Base-by-base conservation (phyloP, 352 stramenopile species). In the Salisapilia sapeloensis region DNA sequence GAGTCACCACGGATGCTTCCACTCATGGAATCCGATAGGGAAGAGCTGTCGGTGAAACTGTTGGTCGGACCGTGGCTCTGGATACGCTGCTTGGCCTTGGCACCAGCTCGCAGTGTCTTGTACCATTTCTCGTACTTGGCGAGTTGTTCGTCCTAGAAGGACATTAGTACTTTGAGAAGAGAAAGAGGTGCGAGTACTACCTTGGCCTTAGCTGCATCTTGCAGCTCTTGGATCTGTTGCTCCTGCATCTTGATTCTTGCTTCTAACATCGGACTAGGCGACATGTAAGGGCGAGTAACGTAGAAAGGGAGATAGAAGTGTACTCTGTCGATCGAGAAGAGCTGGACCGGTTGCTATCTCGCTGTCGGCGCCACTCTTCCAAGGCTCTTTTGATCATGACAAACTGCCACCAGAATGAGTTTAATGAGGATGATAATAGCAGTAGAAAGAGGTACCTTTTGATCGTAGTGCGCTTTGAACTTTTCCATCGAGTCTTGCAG, bases 341-440 rank as follows among this genome's bases (percentile, higher is more conserved):
- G 20, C 20, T 35, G 30, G n/a, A n/a, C n/a, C n/a, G n/a, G n/a
- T n/a, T 4, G 22, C 38, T 20, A 13, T 57, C 66, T 33, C 58
- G 60, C 32, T 91, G 66, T 3, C 75, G 52, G 37, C 69, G 56
- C 75, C 75, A 91, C 29, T 91, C 75, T 56, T 91, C 75, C n/a
- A 91, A 50, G n/a, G 75, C 75, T 25, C 59, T 61, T 37, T 91
- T 91, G 38, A 91, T 82, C 66, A 85, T 81, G n/a, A 83, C 51
- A 33, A 91, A 63, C 71, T 90, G 33, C 8, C 18, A 5, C 26
- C 2, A 6, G 11, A 38, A 33, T 20, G 9, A 29, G 17, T n/a
- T n/a, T n/a, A n/a, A n/a, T n/a, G 27, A 15, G 29, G 2, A 33
- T 9, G 13, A 21, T 36, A 31, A 24, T 24, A 26, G 15, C 13